phyloP scores from a whole-genome alignment of 352 stramenopile genomes.

The Pythium phragmitis region DNA sequence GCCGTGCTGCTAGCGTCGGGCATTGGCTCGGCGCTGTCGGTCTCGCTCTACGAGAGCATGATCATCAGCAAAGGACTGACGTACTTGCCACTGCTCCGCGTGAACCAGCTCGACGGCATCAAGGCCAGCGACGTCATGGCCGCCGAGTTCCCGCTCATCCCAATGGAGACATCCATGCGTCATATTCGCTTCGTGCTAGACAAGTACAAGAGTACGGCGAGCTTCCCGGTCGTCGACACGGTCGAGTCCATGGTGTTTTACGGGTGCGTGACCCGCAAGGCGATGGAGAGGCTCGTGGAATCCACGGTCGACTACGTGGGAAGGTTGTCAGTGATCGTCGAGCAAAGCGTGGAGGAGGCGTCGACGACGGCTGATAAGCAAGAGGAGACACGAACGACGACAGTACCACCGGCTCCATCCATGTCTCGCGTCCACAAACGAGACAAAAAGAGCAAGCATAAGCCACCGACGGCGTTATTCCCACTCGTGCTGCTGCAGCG shows the following conservation, averaged over 20 bases:
- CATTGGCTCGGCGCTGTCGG: constrained; percentile 47
- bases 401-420: neutral
- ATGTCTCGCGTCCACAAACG: neutral
- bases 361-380: neutral
- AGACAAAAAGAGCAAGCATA: constrained; percentile 4
- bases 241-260: constrained; percentile 43
- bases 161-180: constrained; percentile 33
- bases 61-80: constrained; percentile 53
- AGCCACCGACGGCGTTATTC: neutral
- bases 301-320: constrained; percentile 11
- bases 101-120: constrained; percentile 45
- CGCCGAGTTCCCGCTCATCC: constrained; percentile 37
- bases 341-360: neutral
- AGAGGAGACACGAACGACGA: neutral
- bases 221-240: constrained; percentile 46
- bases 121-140: constrained; percentile 60
- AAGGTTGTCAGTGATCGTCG: constrained; percentile 14
- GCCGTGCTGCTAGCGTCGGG: constrained; percentile 49
- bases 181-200: constrained; percentile 35
- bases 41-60: constrained; percentile 64
- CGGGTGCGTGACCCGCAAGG: constrained; percentile 37
- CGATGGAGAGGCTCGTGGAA: constrained; percentile 24
- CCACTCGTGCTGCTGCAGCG: neutral
- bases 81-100: constrained; percentile 52
- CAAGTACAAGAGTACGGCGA: constrained; percentile 12